Percentiles rank a stretch among this genome's conserved stretches.
Evolutionary conservation across 164 flowering plant species (phyloP).

Genomic region (Pachysandra terminalis): DNA sequence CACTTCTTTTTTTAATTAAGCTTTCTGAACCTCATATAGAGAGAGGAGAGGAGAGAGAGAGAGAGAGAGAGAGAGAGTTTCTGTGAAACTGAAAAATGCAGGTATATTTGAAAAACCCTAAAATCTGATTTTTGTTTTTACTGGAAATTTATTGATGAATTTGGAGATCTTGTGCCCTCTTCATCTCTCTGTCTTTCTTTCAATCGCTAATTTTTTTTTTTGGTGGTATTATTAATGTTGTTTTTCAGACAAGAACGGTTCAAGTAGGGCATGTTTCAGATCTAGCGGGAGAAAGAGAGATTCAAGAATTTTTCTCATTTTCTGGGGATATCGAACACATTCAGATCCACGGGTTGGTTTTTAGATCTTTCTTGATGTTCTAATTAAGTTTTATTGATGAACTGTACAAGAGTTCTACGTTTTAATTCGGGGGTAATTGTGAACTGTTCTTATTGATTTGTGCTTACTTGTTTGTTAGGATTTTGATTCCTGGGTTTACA

Average conservation of each 20-base stretch:
- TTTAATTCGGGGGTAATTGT: neutral
- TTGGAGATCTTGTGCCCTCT: neutral
- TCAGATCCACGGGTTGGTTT: slow-evolving; percentile 63
- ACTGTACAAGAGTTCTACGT: neutral
- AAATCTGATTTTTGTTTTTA: slow-evolving; percentile 12
- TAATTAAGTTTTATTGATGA: neutral
- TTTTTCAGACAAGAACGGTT: slow-evolving; percentile 70
- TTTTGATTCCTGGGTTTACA: too few species aligned
- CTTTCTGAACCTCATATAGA: neutral
- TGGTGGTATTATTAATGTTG: neutral
- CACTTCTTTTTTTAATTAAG: neutral
- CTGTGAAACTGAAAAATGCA: slow-evolving; percentile 13
- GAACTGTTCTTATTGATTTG: neutral
- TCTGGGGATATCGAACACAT: slow-evolving; percentile 88
- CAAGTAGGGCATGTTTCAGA: slow-evolving; percentile 74
- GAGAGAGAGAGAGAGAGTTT: slow-evolving; percentile 60
- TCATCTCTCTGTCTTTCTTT: too few species aligned
- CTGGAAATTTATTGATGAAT: neutral
- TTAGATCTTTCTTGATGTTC: neutral
- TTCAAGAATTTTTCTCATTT: slow-evolving; percentile 92
- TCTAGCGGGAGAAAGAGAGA: slow-evolving; percentile 89
- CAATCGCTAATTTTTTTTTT: neutral
- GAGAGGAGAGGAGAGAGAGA: slow-evolving; percentile 4
- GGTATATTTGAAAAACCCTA: neutral
- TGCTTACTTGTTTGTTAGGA: neutral